Conservation (phyloP, 2,329 filamentous ascomycete species). For the Furcasterigmium furcatum region DNA sequence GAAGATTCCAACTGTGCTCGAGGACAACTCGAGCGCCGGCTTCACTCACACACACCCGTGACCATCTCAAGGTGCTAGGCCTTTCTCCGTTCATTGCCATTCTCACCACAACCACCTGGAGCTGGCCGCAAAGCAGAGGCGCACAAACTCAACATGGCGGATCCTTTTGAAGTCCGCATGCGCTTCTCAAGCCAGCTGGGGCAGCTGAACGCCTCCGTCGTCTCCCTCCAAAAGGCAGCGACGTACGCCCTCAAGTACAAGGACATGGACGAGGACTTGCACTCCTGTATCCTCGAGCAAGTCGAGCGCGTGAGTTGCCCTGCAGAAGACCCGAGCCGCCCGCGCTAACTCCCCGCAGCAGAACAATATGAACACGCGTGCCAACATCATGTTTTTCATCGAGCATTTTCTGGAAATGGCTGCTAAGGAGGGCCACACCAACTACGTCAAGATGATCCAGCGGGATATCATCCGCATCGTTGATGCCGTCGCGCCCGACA, state of each 20-base stretch:
- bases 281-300: constrained; percentile 96
- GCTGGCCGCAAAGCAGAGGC: not conserved
- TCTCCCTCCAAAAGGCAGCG: constrained; percentile 86
- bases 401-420: constrained; percentile 91
- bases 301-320: constrained; percentile 66
- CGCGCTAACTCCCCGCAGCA: constrained; percentile 26
- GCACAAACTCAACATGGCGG: constrained; percentile 44
- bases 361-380: constrained; percentile 94
- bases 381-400: constrained; percentile 99
- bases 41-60: too few relatives aligned
- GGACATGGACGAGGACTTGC: constrained; percentile 94
- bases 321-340: not conserved
- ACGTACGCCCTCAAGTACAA: constrained; percentile 92
- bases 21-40: too few relatives aligned
- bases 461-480: constrained; percentile 89
- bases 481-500: constrained; percentile 83
- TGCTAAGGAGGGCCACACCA: constrained; percentile 68
- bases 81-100: too few relatives aligned
- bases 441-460: constrained; percentile 93
- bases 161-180: constrained; percentile 98
- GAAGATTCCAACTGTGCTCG: too few relatives aligned
- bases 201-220: constrained; percentile 85
- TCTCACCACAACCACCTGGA: too few relatives aligned
- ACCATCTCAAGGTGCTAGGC: too few relatives aligned
- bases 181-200: constrained; percentile 90